Conservation (phyloP, 352 stramenopile species). For the Globisporangium polare region DNA sequence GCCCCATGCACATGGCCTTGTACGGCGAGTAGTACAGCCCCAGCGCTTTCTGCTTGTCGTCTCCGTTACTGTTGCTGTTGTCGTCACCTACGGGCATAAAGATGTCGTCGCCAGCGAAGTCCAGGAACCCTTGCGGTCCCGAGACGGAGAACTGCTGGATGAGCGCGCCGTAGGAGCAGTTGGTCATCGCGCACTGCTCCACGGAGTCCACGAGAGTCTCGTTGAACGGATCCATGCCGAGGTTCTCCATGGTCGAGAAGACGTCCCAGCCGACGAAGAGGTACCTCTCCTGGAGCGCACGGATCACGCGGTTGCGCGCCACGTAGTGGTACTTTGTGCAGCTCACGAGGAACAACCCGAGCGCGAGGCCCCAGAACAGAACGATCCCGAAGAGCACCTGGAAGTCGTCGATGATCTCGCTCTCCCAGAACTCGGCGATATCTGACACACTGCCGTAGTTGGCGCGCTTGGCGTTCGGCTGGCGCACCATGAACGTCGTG, state of each 20-base stretch:
- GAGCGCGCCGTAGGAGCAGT: slow-evolving; percentile 23
- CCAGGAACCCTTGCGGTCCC: slow-evolving; percentile 18
- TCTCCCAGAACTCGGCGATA: slow-evolving; percentile 24
- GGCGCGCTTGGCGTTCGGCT: slow-evolving; percentile 4
- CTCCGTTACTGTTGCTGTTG: too few relatives aligned
- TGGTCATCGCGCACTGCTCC: slow-evolving; percentile 12
- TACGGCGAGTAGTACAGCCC: slow-evolving; percentile 2
- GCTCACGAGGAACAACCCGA: slow-evolving; percentile 5
- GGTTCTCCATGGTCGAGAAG: slow-evolving; percentile 18
- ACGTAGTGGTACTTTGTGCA: slow-evolving; percentile 17
- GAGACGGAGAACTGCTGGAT: slow-evolving; percentile 25
- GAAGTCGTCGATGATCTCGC: slow-evolving; percentile 25
- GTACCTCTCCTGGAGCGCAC: slow-evolving; percentile 23
- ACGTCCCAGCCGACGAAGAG: slow-evolving; percentile 18
- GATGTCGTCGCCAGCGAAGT: slow-evolving; percentile 21
- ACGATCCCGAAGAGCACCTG: slow-evolving; percentile 17
- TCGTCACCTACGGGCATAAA: slow-evolving; percentile 7
- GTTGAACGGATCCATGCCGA: slow-evolving; percentile 26
- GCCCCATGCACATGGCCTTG: slow-evolving; percentile 9
- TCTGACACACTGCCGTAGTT: slow-evolving; percentile 19
- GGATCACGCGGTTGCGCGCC: slow-evolving; percentile 19
- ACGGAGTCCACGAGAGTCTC: neutral
- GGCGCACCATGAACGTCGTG: slow-evolving; percentile 22
- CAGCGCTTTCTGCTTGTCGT: neutral
- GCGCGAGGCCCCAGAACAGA: slow-evolving; percentile 3